Evolutionary conservation across 768 basidiomycete species (phyloP), one percentile per base, ranked within the genome.

Genomic region (Cystofilobasidium bisporidii): DNA sequence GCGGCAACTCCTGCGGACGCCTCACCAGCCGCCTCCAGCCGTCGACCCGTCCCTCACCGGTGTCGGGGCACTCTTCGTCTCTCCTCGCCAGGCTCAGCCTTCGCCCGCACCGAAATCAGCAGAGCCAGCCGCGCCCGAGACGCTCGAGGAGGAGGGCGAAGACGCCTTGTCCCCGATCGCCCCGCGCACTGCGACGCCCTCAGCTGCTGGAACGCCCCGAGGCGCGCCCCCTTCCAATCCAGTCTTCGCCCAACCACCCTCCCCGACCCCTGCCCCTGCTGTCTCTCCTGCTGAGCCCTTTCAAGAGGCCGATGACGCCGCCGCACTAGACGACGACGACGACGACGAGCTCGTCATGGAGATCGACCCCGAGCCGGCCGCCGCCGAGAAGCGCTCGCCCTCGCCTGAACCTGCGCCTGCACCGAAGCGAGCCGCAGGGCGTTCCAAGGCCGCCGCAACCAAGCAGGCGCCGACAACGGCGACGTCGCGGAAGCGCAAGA

Each of bases 341-440:
- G 47, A 48, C 22, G 47, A 48, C n/a, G 47, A 48, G n/a, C 47
- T 48, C 22, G 47, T 48, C 15, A 48, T 48, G 47, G 47, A 48
- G n/a, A 14, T n/a, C 8, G 47, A 48, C n/a, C 47, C 47, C 22
- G 6, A 22, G 22, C 47, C 22, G 4, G 47, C 41, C 47, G 43
- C 43, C 43, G 43, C 20, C 43, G 43, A 8, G 43, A 15, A 5
- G 43, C 47, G 22, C 4, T 48, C 47, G 10, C 47, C 47, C 14
- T 4, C 47, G 9, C 47, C 47, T 24, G 47, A 6, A n/a, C 47
- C 47, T 2, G 47, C 3, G 47, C 47, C 20, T 4, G 47, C 41
- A 17, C 41, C 47, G 6, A 24, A 22, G 47, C n/a, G 10, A n/a
- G 47, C 47, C 4, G n/a, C 47, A n/a, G 17, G 22, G 4, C 3